phyloP scores from a whole-genome alignment of 2,329 filamentous ascomycete genomes.

The Aspergillus hiratsukae region DNA sequence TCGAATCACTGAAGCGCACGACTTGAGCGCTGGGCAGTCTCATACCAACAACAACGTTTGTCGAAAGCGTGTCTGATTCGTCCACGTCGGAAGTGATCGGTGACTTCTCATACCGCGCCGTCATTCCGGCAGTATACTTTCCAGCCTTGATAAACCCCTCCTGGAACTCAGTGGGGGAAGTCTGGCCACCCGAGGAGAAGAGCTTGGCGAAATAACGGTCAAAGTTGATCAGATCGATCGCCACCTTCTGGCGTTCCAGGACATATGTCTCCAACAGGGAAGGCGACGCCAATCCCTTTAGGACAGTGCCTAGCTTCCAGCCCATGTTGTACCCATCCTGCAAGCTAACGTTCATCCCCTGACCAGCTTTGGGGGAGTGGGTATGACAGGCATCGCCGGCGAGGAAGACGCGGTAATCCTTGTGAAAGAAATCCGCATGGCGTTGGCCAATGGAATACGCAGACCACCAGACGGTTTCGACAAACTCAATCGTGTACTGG shows the following conservation, averaged over 20 bases:
- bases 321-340: slow-evolving; percentile 60
- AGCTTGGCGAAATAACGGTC: slow-evolving; percentile 53
- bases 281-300: slow-evolving; percentile 42
- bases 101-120: slow-evolving; percentile 51
- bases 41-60: slow-evolving; percentile 43
- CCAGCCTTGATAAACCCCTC: slow-evolving; percentile 56
- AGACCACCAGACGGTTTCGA: slow-evolving; percentile 62
- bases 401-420: slow-evolving; percentile 62
- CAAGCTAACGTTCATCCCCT: slow-evolving; percentile 52
- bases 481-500: slow-evolving; percentile 53
- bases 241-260: slow-evolving; percentile 49
- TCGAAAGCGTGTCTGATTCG: slow-evolving; percentile 34
- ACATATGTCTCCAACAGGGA: slow-evolving; percentile 51
- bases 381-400: slow-evolving; percentile 66
- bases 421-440: slow-evolving; percentile 65
- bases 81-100: slow-evolving; percentile 38
- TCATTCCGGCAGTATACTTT: slow-evolving; percentile 58
- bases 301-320: slow-evolving; percentile 54
- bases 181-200: slow-evolving; percentile 46
- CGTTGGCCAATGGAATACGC: slow-evolving; percentile 68
- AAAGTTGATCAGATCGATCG: slow-evolving; percentile 57
- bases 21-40: slow-evolving; percentile 53
- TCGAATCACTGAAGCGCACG: slow-evolving; percentile 57
- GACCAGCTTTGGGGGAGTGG: slow-evolving; percentile 67
- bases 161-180: slow-evolving; percentile 48